Percentiles rank a stretch among this genome's conserved stretches.
Conservation (phyloP, 140 eudicot species). For the Anethum foeniculum region DNA sequence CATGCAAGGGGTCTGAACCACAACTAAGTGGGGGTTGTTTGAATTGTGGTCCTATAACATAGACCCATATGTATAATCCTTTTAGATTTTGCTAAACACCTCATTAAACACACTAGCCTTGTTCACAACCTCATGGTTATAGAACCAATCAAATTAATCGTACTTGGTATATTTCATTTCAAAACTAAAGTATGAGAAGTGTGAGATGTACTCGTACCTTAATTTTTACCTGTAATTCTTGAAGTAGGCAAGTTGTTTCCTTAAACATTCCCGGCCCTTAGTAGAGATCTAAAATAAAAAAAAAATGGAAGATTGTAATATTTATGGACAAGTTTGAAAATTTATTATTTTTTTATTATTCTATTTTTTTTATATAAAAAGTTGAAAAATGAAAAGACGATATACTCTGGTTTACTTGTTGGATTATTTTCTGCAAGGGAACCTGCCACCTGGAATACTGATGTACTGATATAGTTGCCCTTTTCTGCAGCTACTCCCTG, state of each 20-base stretch:
- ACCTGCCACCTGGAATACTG: background rate
- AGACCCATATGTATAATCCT: background rate
- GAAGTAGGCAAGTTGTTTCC: background rate
- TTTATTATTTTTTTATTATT: too few relatives aligned
- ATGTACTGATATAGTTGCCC: background rate
- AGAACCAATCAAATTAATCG: background rate
- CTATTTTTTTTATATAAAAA: background rate
- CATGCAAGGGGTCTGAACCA: background rate
- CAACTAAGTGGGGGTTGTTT: background rate
- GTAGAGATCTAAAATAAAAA: background rate
- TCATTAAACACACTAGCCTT: background rate
- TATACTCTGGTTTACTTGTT: background rate
- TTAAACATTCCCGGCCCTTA: background rate
- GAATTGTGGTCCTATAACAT: background rate
- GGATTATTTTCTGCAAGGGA: background rate
- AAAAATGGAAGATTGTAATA: background rate
- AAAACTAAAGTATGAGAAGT: background rate
- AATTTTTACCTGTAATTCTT: background rate
- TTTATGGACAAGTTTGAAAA: background rate
- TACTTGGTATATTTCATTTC: background rate
- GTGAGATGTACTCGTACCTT: background rate
- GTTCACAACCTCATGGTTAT: background rate
- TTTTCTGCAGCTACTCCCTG: slow-evolving; percentile 4
- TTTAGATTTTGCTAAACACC: too few relatives aligned
- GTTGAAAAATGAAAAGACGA: background rate